These are phyloP conservation scores for Blastocystis sp. DNA, from an alignment of 352 stramenopile genomes.

Conservation along the genomic window DNA sequence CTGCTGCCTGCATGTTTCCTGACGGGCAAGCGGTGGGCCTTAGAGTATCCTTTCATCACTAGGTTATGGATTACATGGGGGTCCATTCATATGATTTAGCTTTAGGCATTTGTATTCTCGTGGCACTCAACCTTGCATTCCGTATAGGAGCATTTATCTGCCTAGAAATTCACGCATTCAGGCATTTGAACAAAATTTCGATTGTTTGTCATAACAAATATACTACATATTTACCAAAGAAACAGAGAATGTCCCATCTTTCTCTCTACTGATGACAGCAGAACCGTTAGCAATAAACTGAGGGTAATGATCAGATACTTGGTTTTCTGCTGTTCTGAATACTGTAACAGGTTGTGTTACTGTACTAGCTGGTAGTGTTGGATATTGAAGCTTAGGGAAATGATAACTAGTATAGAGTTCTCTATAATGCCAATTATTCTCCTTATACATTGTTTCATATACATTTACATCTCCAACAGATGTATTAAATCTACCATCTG, in stretches of 20 bases:
- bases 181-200: slow-evolving; percentile 39
- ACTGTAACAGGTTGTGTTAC: not conserved
- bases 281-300: not conserved
- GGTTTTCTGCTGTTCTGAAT: not conserved
- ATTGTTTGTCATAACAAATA: not conserved
- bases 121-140: slow-evolving; percentile 18
- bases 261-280: not conserved
- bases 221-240: not conserved
- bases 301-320: not conserved
- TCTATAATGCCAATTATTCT: not conserved
- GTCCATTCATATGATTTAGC: not conserved
- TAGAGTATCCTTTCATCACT: not conserved
- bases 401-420: not conserved
- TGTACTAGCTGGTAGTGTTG: not conserved
- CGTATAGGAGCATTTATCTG: not conserved
- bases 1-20: slow-evolving; percentile 14
- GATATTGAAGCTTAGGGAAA: not conserved
- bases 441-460: not conserved
- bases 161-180: slow-evolving; percentile 37
- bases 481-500: not conserved
- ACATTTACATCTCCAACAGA: not conserved
- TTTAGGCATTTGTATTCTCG: slow-evolving; percentile 33
- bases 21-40: not conserved
- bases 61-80: slow-evolving; percentile 44
- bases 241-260: not conserved